Evolutionary conservation across 164 flowering plant genomes (phyloP), one percentile per base, ranked within the genome.

Genomic region (Berberis vulgaris): DNA sequence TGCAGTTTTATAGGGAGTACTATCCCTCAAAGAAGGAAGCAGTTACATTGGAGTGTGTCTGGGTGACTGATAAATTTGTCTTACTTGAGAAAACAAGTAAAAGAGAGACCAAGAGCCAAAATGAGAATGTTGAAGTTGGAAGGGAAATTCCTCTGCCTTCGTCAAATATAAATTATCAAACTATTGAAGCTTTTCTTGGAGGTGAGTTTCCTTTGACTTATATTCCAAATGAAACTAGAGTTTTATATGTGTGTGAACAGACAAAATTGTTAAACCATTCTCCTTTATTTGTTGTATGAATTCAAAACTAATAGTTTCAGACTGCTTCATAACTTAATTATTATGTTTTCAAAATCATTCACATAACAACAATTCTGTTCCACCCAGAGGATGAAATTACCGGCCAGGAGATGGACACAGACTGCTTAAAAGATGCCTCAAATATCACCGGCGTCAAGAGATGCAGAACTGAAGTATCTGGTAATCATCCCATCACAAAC

Each of bases 31-130:
- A 62, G 2, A 85, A 76, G 54, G 45, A 57, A 2, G 61, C 49
- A 57, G 54, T 77, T 42, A 73, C 66, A 26, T 69, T 90, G 49
- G 88, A 84, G 49, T 90, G 90, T 60, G 64, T 72, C 3, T 90
- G 92, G 97, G 61, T 78, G 67, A 75, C 75, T 50, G 90, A 87
- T 59, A 90, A 87, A 68, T 90, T 77, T 78, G 76, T 78, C 1
- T 78, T 87, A 64, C 70, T 72, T 41, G 92, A 87, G 80, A 82
- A 43, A 59, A 68, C 43, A 6, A 59, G 68, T 8, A 72, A 71
- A 66, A 42, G 41, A 40, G 60, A 41, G 42, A 59, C 50, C 42
- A 71, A 76, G 61, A 57, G 43, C 50, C 69, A 61, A 67, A 79
- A 73, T 52, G 46, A 8, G 49, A 67, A 70, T 65, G 54, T 43